Evolutionary conservation across 2,329 filamentous ascomycete species (phyloP), one percentile per base, ranked within the genome.

Genomic region (Ceratocystis destructans): DNA sequence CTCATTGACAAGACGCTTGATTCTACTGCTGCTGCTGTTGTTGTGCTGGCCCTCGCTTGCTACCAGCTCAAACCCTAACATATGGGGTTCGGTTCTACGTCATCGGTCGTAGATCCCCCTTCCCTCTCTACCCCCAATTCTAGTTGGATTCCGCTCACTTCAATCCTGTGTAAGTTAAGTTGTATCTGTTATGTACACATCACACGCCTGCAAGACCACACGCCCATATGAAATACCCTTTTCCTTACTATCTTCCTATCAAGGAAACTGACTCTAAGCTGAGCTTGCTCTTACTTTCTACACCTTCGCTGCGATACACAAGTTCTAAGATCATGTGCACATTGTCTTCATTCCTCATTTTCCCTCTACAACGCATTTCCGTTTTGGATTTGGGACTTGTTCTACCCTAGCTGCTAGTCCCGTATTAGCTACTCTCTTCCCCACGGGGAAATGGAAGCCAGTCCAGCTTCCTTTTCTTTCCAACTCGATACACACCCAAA

Each of bases 361-460:
- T 7, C 48, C 20, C n/a, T 53, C 10, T 31, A 31, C 25, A 48
- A 5, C 33, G 17, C 61, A 33, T 37, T 17, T n/a, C 55, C 33
- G 55, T 17, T 59, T 59, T 59, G 37, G 55, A 59, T n/a, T 59
- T 37, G 17, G n/a, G n/a, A 37, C 55, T 59, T 37, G 33, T 59
- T 41, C 55, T 31, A 4, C 31, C 17, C 55, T 59, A 37, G 55
- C 22, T 59, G 31, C 55, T 59, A 59, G 55, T 59, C 55, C 55
- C 55, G 55, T 59, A 59, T 59, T 25, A 59, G 55, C 28, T 31
- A 37, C 55, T n/a, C 6, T 48, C 61, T 63, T 46, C 61, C 61
- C 61, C 62, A 53, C 50, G 62, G 62, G 45, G 62, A 53, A 64
- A 53, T 64, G 62, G 45, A 64, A 53, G 37, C 37, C 37, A 41